Evolutionary conservation across 2,329 filamentous ascomycete species (phyloP).

Genomic region (Diaporthe sp.): DNA sequence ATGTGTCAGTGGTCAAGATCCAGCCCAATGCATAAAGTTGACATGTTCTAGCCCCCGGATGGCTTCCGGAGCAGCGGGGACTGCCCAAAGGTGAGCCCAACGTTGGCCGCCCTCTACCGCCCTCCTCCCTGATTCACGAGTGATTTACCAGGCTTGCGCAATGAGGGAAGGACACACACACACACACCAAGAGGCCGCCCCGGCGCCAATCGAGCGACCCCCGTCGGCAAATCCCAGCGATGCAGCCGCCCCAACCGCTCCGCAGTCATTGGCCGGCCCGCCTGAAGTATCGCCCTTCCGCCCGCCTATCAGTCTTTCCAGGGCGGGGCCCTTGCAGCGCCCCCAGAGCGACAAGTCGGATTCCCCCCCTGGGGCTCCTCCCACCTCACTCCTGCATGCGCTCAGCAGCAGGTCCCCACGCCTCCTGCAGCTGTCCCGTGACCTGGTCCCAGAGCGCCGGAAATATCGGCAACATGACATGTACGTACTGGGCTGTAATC

Average conservation of each 20-base stretch:
- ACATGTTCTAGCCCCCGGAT: constrained; percentile 25
- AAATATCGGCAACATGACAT: constrained; percentile 4
- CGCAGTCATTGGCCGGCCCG: constrained; percentile 4
- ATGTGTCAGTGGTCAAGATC: constrained; percentile 23
- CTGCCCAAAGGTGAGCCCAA: neutral
- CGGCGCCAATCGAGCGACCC: constrained; percentile 34
- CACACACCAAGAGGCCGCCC: constrained; percentile 10
- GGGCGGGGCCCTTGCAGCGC: neutral
- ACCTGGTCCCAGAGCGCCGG: constrained; percentile 21
- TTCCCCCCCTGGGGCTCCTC: neutral
- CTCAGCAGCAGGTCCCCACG: neutral
- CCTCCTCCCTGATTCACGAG: neutral
- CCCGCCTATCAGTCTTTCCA: neutral
- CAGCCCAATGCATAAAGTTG: constrained; percentile 5
- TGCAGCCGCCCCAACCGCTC: constrained; percentile 18
- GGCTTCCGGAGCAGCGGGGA: neutral
- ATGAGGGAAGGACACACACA: neutral
- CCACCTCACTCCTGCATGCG: constrained; percentile 36
- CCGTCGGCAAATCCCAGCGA: neutral
- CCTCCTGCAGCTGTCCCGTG: neutral
- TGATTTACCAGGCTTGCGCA: neutral
- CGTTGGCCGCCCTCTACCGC: neutral
- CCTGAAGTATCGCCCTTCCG: neutral
- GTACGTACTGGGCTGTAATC: neutral
- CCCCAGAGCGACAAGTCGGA: neutral